phyloP scores from a whole-genome alignment of 495 filamentous ascomycete species.

The Penicillium waksmanii region DNA sequence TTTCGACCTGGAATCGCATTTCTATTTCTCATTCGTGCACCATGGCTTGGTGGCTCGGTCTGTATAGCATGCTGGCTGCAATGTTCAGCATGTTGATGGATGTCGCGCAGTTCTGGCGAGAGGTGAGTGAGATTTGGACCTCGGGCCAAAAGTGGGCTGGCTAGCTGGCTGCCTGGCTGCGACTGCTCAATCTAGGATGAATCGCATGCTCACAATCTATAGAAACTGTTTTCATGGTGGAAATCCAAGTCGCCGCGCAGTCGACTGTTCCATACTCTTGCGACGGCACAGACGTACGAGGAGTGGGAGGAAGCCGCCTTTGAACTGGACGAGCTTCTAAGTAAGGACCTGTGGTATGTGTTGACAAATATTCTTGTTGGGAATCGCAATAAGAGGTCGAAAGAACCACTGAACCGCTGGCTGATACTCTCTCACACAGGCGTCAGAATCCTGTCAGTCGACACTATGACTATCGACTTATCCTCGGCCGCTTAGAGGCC shows the following conservation, averaged over 20 bases:
- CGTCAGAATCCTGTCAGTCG: conserved; percentile 79
- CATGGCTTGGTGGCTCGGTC: conserved; percentile 30
- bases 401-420: neutral
- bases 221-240: conserved; percentile 48
- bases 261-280: conserved; percentile 47
- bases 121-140: conserved; percentile 44
- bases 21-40: conserved; percentile 5
- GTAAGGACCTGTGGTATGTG: conserved; percentile 77
- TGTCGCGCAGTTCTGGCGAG: conserved; percentile 66
- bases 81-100: conserved; percentile 61
- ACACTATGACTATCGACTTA: conserved; percentile 88
- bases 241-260: conserved; percentile 41
- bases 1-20: conserved; percentile 14
- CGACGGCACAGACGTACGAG: conserved; percentile 69
- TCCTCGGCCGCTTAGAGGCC: conserved; percentile 72
- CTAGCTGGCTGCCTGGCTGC: no score
- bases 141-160: neutral
- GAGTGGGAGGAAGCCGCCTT: conserved; percentile 84
- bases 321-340: conserved; percentile 75
- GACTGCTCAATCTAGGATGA: neutral
- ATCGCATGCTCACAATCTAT: neutral
- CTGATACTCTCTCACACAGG: conserved; percentile 42
- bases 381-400: neutral
- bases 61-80: conserved; percentile 44
- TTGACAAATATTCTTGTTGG: neutral